Base-by-base conservation (phyloP, 1,139 yeast genomes). In the Pichia sp. region DNA sequence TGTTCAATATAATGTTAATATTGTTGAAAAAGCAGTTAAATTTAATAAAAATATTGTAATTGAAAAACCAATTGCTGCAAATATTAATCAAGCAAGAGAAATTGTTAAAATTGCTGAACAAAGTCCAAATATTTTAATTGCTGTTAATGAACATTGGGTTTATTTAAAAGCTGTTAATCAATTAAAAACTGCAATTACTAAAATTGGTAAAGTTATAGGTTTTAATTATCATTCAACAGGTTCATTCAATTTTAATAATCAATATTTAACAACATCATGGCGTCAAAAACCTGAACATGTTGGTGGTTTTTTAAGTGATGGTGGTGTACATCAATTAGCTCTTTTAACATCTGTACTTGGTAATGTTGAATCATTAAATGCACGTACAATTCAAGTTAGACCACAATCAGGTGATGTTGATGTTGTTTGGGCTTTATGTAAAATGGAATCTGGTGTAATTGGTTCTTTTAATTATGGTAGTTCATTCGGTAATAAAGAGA, bases 271-370 rank as follows among this genome's bases (percentile, higher is more conserved):
- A 37, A 85, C 92, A 6, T 60, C 85, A 7, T 89, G 97, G 97
- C 82, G 97, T 74, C 77, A 76, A 63, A 75, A 81, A 51, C 97
- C 97, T 36, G 83, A 87, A 65, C 97, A 89, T 63, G 77, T 88
- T 56, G 97, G 97, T 50, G 97, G 97, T 0, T 88, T 74, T 67
- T 73, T 89, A 58, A 82, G 92, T 56, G 97, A 89, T 63, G 96
- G 96, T 59, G 97, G 97, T 64, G 97, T 89, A 11, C 97, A 89
- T 68, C 96, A 89, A 67, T 71, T 89, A 66, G 96, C 96, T 3
- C 70, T 87, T 42, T 75, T 89, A 58, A 87, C 95, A 8, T 88
- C 79, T 54, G 80, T 87, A n/a, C 73, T 89, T 52, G 96, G 97
- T 44, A 73, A 74, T 35, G 83, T 87, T 28, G 80, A 76, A 48